These are phyloP conservation scores for Coniosporium apollinis DNA, from an alignment of 495 filamentous ascomycete species.

Conservation along the genomic window DNA sequence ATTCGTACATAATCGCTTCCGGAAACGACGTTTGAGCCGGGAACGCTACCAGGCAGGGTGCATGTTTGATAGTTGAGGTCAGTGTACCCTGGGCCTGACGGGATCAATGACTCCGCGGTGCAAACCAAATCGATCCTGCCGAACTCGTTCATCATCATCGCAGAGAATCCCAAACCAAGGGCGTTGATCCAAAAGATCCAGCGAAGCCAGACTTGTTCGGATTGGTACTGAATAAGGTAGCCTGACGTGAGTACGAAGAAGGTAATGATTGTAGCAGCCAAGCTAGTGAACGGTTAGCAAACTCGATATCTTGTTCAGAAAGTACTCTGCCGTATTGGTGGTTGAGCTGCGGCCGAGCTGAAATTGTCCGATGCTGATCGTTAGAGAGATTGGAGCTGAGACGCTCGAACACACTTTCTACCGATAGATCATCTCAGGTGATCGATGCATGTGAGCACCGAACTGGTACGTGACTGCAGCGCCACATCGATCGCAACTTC, in stretches of 20 bases:
- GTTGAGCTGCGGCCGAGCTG: no score
- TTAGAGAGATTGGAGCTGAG: no score
- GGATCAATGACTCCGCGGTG: constrained; percentile 44
- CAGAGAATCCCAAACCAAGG: constrained; percentile 54
- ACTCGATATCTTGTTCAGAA: no score
- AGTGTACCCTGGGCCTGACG: constrained; percentile 43
- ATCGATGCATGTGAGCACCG: no score
- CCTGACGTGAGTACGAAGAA: constrained; percentile 64
- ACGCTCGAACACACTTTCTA: no score
- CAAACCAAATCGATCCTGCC: constrained; percentile 43
- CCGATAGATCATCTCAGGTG: no score
- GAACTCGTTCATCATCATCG: constrained; percentile 78
- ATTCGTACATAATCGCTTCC: constrained; percentile 45
- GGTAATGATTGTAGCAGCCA: constrained; percentile 59
- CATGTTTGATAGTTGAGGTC: constrained; percentile 58
- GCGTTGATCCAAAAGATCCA: constrained; percentile 78
- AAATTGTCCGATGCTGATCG: no score
- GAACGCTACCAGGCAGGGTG: constrained; percentile 49
- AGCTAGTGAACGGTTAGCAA: no score
- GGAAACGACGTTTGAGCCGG: constrained; percentile 39
- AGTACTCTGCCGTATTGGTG: no score
- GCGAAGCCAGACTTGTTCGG: constrained; percentile 51
- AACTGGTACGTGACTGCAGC: no score
- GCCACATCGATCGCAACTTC: no score
- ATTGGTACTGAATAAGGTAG: constrained; percentile 61